Evolutionary conservation across 768 basidiomycete genomes (phyloP), one percentile per base, ranked within the genome.

Genomic region (Tulasnella sp.): DNA sequence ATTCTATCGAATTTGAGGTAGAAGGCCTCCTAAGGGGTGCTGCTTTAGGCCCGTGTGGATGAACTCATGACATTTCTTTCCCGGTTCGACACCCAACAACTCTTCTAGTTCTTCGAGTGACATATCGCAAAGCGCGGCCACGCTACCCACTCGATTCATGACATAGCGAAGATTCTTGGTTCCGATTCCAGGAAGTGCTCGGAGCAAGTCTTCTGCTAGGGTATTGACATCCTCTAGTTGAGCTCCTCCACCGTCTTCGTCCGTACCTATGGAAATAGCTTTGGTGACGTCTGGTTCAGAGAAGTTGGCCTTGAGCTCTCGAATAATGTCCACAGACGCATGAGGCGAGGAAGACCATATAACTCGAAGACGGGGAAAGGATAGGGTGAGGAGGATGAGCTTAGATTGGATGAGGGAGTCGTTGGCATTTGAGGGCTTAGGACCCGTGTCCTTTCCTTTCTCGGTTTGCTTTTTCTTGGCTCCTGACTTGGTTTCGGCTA

Each of bases 341-440:
- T 96, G 94, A 0, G 98, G 95, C 0, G 97, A 98, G 1, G 96
- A 96, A 0, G 96, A 96, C 98, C 98, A 99, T 84, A 99, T 94
- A 83, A 98, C 94, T 68, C 95, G 92, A 3, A 99, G 87, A 19
- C 94, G 92, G 0, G 97, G 98, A 84, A 99, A 99, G 9, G 93
- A 88, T 38, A 99, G 89, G 0, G 93, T 92, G 8, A 99, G 90
- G 21, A 99, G 89, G 39, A 94, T 95, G 46, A 99, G 90, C 83
- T 98, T 98, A n/a, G 94, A 91, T 85, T 98, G 97, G 27, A 98
- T 88, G n/a, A 77, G 56, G 38, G 48, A 79, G 27, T 79, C 73
- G n/a, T 58, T 79, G 36, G 71, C 44, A 48, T 79, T 79, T 21
- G 71, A 72, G 40, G 44, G 39, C 34, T 79, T 72, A 18, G 76